Conservation (phyloP, 2,329 filamentous ascomycete species). For the Epichloe typhina region DNA sequence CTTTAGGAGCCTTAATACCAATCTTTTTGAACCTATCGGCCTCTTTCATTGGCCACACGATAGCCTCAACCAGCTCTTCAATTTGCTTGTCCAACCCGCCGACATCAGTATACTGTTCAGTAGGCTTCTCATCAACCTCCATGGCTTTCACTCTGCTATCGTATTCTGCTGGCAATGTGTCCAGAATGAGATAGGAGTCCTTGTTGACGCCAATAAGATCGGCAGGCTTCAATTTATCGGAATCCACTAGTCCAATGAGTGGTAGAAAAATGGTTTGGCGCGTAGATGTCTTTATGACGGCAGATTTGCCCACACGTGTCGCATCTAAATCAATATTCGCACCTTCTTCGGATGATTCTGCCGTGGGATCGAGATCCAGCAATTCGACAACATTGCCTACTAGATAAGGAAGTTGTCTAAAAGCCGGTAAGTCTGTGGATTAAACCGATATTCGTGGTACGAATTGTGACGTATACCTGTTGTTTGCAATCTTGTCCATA, state of each 20-base stretch:
- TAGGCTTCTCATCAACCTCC: slow-evolving; percentile 99
- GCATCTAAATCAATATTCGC: slow-evolving; percentile 98
- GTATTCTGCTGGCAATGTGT: slow-evolving; percentile 94
- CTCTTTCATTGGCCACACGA: slow-evolving; percentile 99
- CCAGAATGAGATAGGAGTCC: slow-evolving; percentile 93
- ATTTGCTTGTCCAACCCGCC: slow-evolving; percentile 98
- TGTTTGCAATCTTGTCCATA: slow-evolving; percentile 97
- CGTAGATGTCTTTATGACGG: slow-evolving; percentile 98
- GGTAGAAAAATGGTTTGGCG: slow-evolving; percentile 97
- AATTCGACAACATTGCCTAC: slow-evolving; percentile 98
- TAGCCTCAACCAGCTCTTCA: slow-evolving; percentile 93
- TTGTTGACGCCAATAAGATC: slow-evolving; percentile 98
- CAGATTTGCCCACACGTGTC: slow-evolving; percentile 91
- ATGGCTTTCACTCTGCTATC: slow-evolving; percentile 98
- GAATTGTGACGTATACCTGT: slow-evolving; percentile 49
- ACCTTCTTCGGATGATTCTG: slow-evolving; percentile 91
- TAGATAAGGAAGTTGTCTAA: slow-evolving; percentile 89
- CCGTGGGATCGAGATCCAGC: slow-evolving; percentile 88
- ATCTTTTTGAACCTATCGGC: slow-evolving; percentile 99
- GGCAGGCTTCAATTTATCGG: slow-evolving; percentile 84
- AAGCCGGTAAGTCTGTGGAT: slow-evolving; percentile 4
- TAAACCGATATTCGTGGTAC: not conserved
- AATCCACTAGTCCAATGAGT: slow-evolving; percentile 91
- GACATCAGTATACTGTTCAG: slow-evolving; percentile 96
- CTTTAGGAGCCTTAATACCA: slow-evolving; percentile 97